Conservation (phyloP, 495 filamentous ascomycete genomes). For the Aspergillus funiculosus region DNA sequence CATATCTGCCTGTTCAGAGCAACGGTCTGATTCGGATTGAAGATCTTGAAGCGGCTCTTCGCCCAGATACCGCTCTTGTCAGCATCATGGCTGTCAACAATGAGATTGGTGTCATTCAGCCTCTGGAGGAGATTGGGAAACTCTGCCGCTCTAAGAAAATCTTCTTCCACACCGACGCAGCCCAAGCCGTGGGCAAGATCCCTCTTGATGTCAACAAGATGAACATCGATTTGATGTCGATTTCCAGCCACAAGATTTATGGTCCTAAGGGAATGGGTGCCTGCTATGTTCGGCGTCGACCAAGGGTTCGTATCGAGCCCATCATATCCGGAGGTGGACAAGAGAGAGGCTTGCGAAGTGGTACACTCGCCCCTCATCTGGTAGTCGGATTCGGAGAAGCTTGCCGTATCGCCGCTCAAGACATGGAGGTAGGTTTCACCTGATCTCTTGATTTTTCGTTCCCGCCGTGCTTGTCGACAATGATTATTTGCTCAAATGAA, state of each 20-base stretch:
- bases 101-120: conserved; percentile 97
- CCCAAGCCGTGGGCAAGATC: conserved; percentile 96
- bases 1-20: conserved; percentile 82
- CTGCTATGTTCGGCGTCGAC: conserved; percentile 87
- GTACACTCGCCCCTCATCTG: conserved; percentile 83
- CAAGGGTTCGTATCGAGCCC: conserved; percentile 88
- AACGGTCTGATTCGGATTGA: conserved; percentile 81
- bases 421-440: conserved; percentile 67
- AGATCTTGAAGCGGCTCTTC: conserved; percentile 82
- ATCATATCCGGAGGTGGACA: conserved; percentile 96
- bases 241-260: conserved; percentile 99
- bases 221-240: conserved; percentile 97
- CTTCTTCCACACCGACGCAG: conserved; percentile 98
- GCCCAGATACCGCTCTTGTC: conserved; percentile 84
- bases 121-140: conserved; percentile 86
- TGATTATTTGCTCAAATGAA: conserved; percentile 53
- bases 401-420: conserved; percentile 81
- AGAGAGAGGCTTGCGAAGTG: conserved; percentile 88
- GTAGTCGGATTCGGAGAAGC: conserved; percentile 94
- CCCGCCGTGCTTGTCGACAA: conserved; percentile 16
- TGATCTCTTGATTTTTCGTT: conserved; percentile 7
- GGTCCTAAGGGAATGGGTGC: conserved; percentile 96
- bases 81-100: conserved; percentile 99
- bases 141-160: conserved; percentile 86
- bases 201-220: conserved; percentile 92